Evolutionary conservation across 352 stramenopile genomes (phyloP).

Genomic region (Globisporangium uncinulatum): DNA sequence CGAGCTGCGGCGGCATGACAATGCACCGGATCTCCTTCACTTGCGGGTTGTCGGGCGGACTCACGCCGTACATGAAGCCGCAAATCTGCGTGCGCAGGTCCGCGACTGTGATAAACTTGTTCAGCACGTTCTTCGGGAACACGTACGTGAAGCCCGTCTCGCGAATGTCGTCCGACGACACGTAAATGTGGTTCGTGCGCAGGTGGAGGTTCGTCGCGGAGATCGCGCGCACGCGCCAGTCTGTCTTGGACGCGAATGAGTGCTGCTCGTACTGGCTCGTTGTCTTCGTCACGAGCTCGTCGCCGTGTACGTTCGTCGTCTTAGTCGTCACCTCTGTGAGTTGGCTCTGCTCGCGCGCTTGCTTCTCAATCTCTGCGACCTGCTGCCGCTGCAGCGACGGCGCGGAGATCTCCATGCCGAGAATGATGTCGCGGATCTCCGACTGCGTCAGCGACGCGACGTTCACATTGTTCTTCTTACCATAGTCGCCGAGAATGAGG

Average conservation of each 20-base stretch:
- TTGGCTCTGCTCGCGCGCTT: constrained; percentile 97
- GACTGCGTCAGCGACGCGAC: constrained; percentile 98
- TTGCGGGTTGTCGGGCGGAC: constrained; percentile 96
- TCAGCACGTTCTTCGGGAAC: constrained; percentile 99
- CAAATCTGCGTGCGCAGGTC: constrained; percentile 98
- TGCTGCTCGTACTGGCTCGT: constrained; percentile 99
- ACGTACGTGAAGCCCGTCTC: constrained; percentile 99
- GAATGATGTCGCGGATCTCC: constrained; percentile 99
- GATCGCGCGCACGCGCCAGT: constrained; percentile 99
- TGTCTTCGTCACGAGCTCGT: constrained; percentile 99
- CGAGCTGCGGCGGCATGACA: constrained; percentile 98
- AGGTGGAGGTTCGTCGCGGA: constrained; percentile 98
- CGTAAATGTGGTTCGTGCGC: constrained; percentile 99
- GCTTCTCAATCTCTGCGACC: constrained; percentile 99
- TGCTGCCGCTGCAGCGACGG: constrained; percentile 99
- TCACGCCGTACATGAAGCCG: constrained; percentile 98
- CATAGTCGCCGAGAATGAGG: constrained; percentile 99
- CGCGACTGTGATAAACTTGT: constrained; percentile 98
- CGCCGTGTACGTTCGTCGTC: constrained; percentile 99
- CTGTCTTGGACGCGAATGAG: constrained; percentile 99
- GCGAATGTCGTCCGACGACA: constrained; percentile 97
- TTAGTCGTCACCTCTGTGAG: constrained; percentile 98
- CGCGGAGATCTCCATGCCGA: constrained; percentile 99
- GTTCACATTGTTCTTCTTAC: constrained; percentile 99
- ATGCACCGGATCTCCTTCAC: constrained; percentile 99